phyloP scores from a whole-genome alignment of 371 early-diverging fungal species.

The Circinella minor region DNA sequence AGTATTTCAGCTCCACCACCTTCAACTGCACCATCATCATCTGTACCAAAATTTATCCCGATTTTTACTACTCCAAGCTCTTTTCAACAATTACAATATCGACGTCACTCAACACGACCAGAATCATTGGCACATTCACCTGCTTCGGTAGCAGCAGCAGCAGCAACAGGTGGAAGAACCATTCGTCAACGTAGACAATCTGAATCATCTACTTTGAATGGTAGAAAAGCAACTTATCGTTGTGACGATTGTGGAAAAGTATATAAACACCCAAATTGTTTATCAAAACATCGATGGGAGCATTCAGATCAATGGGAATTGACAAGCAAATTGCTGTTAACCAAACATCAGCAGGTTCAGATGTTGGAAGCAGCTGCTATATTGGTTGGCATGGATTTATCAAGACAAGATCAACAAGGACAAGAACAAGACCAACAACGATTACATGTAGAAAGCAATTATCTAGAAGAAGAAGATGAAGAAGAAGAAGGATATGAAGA shows the following conservation, averaged over 20 bases:
- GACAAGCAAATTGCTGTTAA: conserved; percentile 64
- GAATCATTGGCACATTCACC: conserved; percentile 1
- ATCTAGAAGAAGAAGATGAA: conserved; percentile 8
- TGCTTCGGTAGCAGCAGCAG: conserved; percentile 33
- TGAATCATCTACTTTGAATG: conserved; percentile 7
- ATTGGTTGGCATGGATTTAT: conserved; percentile 58
- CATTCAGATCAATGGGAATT: conserved; percentile 74
- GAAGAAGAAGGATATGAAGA: conserved; percentile 15
- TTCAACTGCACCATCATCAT: conserved; percentile 20
- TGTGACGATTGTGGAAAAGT: conserved; percentile 75
- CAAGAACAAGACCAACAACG: conserved; percentile 10
- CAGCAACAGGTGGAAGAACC: conserved; percentile 44
- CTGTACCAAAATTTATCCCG: conserved; percentile 17
- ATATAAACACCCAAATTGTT: conserved; percentile 71
- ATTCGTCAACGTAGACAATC: conserved; percentile 29
- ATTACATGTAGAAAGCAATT: not conserved
- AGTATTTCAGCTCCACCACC: conserved; percentile 15
- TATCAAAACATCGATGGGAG: conserved; percentile 76
- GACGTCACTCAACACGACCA: not conserved
- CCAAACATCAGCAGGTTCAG: conserved; percentile 81
- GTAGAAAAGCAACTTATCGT: conserved; percentile 25
- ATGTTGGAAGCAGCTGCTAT: conserved; percentile 79
- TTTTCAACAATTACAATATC: not conserved
- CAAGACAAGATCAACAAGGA: conserved; percentile 11
- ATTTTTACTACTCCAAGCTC: too few species aligned